Evolutionary conservation across 148 eudicot species (phyloP).

Genomic region (Dianthus caryophyllus): DNA sequence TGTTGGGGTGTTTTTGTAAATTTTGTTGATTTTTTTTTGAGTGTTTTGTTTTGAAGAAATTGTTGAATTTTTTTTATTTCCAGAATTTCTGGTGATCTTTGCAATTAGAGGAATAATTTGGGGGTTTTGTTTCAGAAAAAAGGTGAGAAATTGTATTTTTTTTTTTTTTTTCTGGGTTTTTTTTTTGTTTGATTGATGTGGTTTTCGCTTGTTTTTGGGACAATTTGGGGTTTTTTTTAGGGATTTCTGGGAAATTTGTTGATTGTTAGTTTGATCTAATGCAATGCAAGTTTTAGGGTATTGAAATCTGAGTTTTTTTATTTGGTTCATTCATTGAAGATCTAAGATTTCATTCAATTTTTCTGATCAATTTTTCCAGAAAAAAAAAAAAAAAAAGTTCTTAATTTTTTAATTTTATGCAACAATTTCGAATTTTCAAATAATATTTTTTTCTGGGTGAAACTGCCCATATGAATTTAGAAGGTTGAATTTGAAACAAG

Average conservation of each 20-base stretch:
- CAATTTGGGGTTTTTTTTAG: constrained; percentile 11
- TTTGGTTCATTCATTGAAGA: constrained; percentile 12
- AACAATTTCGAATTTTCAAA: neutral
- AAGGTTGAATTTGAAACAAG: neutral
- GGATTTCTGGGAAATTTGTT: constrained; percentile 10
- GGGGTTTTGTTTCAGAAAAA: neutral
- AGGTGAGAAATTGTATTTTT: constrained; percentile 21
- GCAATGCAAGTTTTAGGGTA: constrained; percentile 15
- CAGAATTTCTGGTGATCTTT: constrained; percentile 22
- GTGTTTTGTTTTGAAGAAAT: neutral
- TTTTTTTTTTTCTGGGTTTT: neutral
- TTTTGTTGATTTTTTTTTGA: constrained; percentile 2
- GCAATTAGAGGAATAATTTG: neutral
- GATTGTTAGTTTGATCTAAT: constrained; percentile 28
- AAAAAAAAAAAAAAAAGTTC: too few relatives aligned
- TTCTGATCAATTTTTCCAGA: too few relatives aligned
- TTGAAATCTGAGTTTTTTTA: neutral
- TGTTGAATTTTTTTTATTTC: neutral
- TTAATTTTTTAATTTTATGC: neutral
- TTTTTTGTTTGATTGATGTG: neutral
- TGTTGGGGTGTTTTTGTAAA: neutral
- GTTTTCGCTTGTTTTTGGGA: constrained; percentile 6
- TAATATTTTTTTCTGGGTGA: neutral
- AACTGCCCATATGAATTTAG: neutral
- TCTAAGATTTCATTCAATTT: constrained; percentile 2